Evolutionary conservation across 1,139 yeast genomes (phyloP).

Genomic region (Yamadazyma atlantica): DNA sequence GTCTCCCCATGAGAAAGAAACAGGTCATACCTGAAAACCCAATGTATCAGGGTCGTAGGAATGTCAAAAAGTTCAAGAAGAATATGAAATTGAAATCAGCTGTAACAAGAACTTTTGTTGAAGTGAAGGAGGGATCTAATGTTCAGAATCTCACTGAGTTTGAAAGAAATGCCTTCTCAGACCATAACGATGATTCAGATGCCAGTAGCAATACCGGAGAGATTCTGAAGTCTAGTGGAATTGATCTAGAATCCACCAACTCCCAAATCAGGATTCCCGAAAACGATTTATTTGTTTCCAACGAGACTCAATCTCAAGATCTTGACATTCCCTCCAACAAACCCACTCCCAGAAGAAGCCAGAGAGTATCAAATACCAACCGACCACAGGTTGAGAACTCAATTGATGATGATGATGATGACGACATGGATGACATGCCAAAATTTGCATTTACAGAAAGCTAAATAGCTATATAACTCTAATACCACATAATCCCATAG

Average conservation of each 20-base stretch:
- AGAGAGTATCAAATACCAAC: neutral
- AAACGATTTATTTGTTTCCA: slow-evolving; percentile 9
- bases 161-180: slow-evolving; percentile 11
- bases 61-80: slow-evolving; percentile 39
- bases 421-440: slow-evolving; percentile 38
- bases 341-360: slow-evolving; percentile 3
- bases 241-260: too few relatives aligned
- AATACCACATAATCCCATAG: slow-evolving; percentile 48
- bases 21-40: slow-evolving; percentile 5
- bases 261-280: too few relatives aligned
- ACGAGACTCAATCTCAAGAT: slow-evolving; percentile 8
- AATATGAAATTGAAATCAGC: slow-evolving; percentile 21
- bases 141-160: neutral
- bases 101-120: slow-evolving; percentile 27
- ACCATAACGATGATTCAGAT: slow-evolving; percentile 14
- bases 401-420: slow-evolving; percentile 31
- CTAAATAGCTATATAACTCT: slow-evolving; percentile 5
- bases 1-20: slow-evolving; percentile 18
- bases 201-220: slow-evolving; percentile 17
- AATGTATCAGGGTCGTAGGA: slow-evolving; percentile 26
- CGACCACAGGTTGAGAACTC: slow-evolving; percentile 25
- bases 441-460: slow-evolving; percentile 31
- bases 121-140: slow-evolving; percentile 14
- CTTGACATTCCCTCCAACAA: slow-evolving; percentile 6
- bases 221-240: slow-evolving; percentile 5